Base-by-base conservation (phyloP, 2,329 filamentous ascomycete genomes). In the Phialocephala sp. region DNA sequence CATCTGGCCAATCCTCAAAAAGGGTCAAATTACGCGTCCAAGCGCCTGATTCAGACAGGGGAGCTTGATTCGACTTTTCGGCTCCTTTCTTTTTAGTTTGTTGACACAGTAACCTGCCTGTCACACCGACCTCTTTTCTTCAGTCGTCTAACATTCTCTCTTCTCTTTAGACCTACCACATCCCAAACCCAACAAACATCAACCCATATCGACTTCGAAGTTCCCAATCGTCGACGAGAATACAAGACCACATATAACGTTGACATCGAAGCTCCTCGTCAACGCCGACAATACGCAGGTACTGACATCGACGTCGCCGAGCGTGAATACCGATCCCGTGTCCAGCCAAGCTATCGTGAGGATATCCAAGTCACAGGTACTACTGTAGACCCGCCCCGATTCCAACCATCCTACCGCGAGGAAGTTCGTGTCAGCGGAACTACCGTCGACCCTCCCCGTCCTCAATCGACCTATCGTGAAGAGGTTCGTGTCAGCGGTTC, bases 281-380 rank as follows among this genome's bases (percentile, higher is more conserved):
- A 71, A 63, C 72, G 69, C 47, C 71, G 68, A 64, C 71, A 73
- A 65, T 68, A 68, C 37, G 64, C 72, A 70, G 72, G 72, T 45
- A 69, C 74, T 22, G 68, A 75, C 60, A 83, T 90, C 78, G 88
- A 90, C 80, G 78, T 85, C 72, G 86, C 86, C 76, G 88, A 90
- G 80, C 86, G 85, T 80, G 83, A 89, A 79, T 89, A 89, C 78
- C 87, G 87, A 76, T 80, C 87, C 77, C 85, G 85, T 71, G 81
- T 83, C 79, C 85, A 86, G 72, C 82, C 84, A 72, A 79, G 76
- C 76, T 77, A 81, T 78, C 78, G 73, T 73, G 76, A 74, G 65
- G 69, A 73, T 27, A 57, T 69, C 59, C 66, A 63, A 37, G 62
- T 68, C 77, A 84, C 79, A 81, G 87, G 86, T 82, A 90, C 85